Evolutionary conservation across 1,139 yeast species (phyloP), one percentile per base, ranked within the genome.

Genomic region (Nakaseomyces bracarensis): DNA sequence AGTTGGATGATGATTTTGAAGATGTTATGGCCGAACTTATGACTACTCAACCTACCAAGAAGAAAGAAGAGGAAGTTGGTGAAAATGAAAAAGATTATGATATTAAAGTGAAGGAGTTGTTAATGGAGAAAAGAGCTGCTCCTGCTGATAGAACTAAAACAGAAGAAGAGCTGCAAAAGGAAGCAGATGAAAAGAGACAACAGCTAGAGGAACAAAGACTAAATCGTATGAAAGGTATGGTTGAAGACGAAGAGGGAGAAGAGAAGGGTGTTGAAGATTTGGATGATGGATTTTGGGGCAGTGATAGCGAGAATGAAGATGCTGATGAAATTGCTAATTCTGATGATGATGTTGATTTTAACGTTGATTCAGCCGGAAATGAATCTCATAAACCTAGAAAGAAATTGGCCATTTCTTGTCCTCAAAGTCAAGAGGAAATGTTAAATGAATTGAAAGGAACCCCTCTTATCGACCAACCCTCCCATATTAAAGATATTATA

Each of bases 111-210:
- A 75, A 84, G 46, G 91, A 83, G 55, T 72, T 91, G 56, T 79
- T 80, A 4, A 73, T 83, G 57, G 98, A 93, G 46, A 76, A 82
- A 57, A 74, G 97, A 54, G 89, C 97, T 0, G 87, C 76, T 8
- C 98, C 98, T n/a, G 78, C 93, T n/a, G 96, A 87, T 47, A 73
- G 96, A 62, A 87, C 96, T 1, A 86, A 89, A 64, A 89, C 97
- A 0, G 85, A 77, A 1, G 96, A 91, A 59, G 98, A 93, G 62
- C 48, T 87, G 16, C 72, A 69, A 34, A 69, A 72, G 42, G 96
- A 85, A 56, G 76, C 75, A 50, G 77, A 74, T 6, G 87, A 79
- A 29, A 77, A 74, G 54, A 70, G 74, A 65, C 75, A 76, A 54
- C 75, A 77, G 54, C 69, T 86, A 47, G 96, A 87, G 58, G 76